Evolutionary conservation across 2,329 filamentous ascomycete species (phyloP).

Genomic region (Tolypocladium capitatum): DNA sequence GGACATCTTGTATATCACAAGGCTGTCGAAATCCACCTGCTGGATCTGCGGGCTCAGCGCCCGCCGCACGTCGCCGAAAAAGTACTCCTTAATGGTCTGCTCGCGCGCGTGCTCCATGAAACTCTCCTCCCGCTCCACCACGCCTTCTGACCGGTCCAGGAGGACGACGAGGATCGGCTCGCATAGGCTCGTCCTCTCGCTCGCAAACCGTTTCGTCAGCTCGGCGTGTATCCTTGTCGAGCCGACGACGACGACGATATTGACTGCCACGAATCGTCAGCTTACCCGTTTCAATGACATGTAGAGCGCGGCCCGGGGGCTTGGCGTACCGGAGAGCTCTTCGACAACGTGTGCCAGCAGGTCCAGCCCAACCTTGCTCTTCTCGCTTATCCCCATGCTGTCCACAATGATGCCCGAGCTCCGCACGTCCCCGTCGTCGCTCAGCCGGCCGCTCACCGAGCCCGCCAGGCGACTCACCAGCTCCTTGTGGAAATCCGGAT

Average conservation of each 20-base stretch:
- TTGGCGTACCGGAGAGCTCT: slow-evolving; percentile 36
- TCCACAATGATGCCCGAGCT: slow-evolving; percentile 76
- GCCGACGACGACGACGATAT: slow-evolving; percentile 69
- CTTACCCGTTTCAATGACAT: neutral
- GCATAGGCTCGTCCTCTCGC: slow-evolving; percentile 39
- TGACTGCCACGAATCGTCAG: slow-evolving; percentile 48
- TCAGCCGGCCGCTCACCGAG: slow-evolving; percentile 62
- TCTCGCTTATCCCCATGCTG: slow-evolving; percentile 56
- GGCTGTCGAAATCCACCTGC: slow-evolving; percentile 61
- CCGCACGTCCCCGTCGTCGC: slow-evolving; percentile 59
- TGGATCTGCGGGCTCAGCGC: slow-evolving; percentile 81
- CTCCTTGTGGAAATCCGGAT: slow-evolving; percentile 57
- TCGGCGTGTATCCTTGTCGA: slow-evolving; percentile 65
- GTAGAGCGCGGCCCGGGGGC: neutral
- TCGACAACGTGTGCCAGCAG: slow-evolving; percentile 62
- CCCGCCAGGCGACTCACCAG: slow-evolving; percentile 66
- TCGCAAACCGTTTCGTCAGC: slow-evolving; percentile 55
- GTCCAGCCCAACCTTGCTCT: slow-evolving; percentile 57
- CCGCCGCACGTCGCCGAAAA: slow-evolving; percentile 70
- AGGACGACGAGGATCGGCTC: slow-evolving; percentile 64
- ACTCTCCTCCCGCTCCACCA: slow-evolving; percentile 57
- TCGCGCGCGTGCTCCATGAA: slow-evolving; percentile 66
- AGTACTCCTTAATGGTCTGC: slow-evolving; percentile 77
- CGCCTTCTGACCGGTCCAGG: slow-evolving; percentile 75
- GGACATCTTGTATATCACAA: slow-evolving; percentile 60